These are phyloP conservation scores for Tetradesmus obliquus DNA, from an alignment of 139 green algal genomes.

Conservation along the genomic window DNA sequence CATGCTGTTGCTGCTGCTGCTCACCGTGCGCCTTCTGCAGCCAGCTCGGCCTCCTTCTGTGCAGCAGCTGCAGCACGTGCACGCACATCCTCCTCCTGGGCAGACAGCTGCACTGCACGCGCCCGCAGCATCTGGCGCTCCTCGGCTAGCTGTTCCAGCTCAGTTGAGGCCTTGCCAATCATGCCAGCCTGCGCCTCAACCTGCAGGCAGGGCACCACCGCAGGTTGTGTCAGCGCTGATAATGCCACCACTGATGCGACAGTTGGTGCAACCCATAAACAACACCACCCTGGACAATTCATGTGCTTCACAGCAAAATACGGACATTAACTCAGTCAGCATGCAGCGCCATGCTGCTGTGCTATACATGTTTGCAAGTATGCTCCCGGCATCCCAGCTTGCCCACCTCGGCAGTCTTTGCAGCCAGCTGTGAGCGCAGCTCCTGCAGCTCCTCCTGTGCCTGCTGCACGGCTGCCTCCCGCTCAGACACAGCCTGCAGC, in stretches of 20 bases:
- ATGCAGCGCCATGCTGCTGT: background rate
- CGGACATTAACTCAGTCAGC: background rate
- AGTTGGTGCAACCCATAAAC: background rate
- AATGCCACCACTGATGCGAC: background rate
- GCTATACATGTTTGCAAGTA: background rate
- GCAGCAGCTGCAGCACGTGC: background rate
- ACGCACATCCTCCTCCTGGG: conserved; percentile 8
- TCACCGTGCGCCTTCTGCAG: conserved; percentile 21
- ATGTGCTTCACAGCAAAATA: background rate
- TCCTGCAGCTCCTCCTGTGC: conserved; percentile 35
- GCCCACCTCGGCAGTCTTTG: conserved; percentile 35
- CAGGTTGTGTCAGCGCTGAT: background rate
- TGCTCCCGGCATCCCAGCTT: background rate
- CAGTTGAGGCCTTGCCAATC: conserved; percentile 15
- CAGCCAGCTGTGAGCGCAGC: conserved; percentile 2
- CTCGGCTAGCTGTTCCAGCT: conserved; percentile 19
- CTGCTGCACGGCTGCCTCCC: background rate
- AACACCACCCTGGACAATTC: background rate
- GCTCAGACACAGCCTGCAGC: conserved; percentile 20
- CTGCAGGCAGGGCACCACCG: background rate
- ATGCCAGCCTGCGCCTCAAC: conserved; percentile 34
- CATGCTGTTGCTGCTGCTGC: background rate
- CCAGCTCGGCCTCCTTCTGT: conserved; percentile 40
- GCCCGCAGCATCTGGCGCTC: conserved; percentile 15
- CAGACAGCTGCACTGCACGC: background rate